Percentiles rank a stretch among this genome's conserved stretches.
Conservation (phyloP, 495 filamentous ascomycete genomes). For the Penicillium argentinense region DNA sequence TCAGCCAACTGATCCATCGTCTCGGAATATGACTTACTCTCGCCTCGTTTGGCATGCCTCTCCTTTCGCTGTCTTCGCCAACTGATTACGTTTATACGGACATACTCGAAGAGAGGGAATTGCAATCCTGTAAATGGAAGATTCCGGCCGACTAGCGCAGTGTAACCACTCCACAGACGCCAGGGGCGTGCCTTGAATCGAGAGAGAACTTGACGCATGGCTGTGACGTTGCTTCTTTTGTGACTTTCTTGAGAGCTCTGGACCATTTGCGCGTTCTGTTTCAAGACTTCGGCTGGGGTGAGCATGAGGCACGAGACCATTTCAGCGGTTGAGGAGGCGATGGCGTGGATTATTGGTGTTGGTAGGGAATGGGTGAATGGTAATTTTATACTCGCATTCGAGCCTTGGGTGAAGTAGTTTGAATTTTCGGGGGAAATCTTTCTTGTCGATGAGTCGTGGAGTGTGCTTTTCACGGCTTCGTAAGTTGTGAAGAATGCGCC, state of each 20-base stretch:
- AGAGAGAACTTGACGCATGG: conserved; percentile 53
- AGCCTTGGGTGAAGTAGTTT: conserved; percentile 10
- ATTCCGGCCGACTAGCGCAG: conserved; percentile 74
- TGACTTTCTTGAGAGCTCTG: conserved; percentile 4
- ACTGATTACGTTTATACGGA: conserved; percentile 48
- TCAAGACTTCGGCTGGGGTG: conserved; percentile 87
- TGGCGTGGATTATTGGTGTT: conserved; percentile 62
- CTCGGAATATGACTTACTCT: not conserved
- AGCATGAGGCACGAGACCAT: conserved; percentile 81
- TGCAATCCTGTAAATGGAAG: conserved; percentile 85
- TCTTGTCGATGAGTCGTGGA: conserved; percentile 40
- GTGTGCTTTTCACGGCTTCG: conserved; percentile 66
- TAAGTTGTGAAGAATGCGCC: conserved; percentile 91
- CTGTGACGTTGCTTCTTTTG: conserved; percentile 9
- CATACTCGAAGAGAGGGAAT: conserved; percentile 80
- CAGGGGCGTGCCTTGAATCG: conserved; percentile 57
- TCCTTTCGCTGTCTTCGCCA: conserved; percentile 25
- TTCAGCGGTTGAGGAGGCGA: conserved; percentile 73
- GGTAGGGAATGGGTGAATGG: conserved; percentile 48
- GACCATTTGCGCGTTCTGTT: conserved; percentile 86
- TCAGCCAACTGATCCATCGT: conserved; percentile 21
- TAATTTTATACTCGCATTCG: conserved; percentile 37
- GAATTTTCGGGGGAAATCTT: conserved; percentile 20
- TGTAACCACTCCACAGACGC: conserved; percentile 76
- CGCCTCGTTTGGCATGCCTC: not conserved